Conservation (phyloP, 1,284 basidiomycete species). For the Pterulicium gracile region DNA sequence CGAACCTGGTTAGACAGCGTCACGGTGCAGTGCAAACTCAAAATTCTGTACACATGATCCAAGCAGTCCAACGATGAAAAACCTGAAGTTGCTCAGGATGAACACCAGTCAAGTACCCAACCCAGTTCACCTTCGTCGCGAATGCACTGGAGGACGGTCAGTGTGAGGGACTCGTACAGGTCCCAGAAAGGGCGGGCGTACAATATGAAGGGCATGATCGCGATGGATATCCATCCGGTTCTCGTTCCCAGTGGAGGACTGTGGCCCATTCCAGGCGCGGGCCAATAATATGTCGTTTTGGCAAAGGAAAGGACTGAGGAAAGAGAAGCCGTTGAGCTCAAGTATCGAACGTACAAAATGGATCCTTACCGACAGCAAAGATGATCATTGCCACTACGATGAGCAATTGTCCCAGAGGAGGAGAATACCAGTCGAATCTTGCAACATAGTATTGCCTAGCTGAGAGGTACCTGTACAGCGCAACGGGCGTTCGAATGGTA, state of each 20-base stretch:
- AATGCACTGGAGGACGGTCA: constrained; percentile 18
- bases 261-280: constrained; percentile 22
- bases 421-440: constrained; percentile 20
- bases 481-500: constrained; percentile 15
- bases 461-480: constrained; percentile 14
- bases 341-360: background rate
- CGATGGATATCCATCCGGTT: constrained; percentile 23
- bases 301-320: constrained; percentile 20
- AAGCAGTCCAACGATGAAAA: constrained; percentile 28
- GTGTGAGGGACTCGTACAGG: background rate
- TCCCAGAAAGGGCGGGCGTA: constrained; percentile 15
- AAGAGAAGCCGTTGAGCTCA: background rate
- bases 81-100: constrained; percentile 36
- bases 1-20: background rate
- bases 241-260: constrained; percentile 26
- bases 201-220: constrained; percentile 25
- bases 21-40: constrained; percentile 6
- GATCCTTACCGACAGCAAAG: constrained; percentile 20
- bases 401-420: constrained; percentile 20
- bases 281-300: constrained; percentile 24
- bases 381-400: constrained; percentile 19
- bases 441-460: constrained; percentile 17
- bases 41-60: constrained; percentile 20
- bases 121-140: constrained; percentile 28
- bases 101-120: constrained; percentile 26